phyloP scores from a whole-genome alignment of 768 basidiomycete genomes.

The Infundibulicybe gibba region DNA sequence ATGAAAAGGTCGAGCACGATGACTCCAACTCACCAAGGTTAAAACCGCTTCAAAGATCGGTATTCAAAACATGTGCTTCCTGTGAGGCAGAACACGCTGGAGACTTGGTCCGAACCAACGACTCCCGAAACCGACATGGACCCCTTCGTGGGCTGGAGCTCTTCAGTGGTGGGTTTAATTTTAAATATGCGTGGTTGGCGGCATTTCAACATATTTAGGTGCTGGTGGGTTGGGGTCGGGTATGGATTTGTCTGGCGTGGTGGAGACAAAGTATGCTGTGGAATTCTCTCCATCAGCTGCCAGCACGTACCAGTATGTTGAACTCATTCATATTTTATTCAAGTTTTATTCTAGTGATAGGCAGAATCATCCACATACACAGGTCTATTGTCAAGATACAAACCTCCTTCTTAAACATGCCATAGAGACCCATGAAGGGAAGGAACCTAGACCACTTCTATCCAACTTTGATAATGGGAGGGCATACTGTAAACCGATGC shows the following conservation, averaged over 20 bases:
- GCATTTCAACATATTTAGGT: constrained; percentile 32
- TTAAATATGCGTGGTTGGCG: not conserved
- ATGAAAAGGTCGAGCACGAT: constrained; percentile 20
- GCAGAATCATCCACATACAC: constrained; percentile 54
- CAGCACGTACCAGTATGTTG: constrained; percentile 53
- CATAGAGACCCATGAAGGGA: constrained; percentile 41
- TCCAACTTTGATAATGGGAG: constrained; percentile 33
- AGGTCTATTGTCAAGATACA: constrained; percentile 63
- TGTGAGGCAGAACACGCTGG: too few species aligned
- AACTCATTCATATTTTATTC: not conserved
- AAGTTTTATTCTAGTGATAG: constrained; percentile 27
- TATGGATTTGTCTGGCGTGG: constrained; percentile 54
- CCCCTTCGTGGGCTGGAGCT: constrained; percentile 61
- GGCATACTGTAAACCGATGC: constrained; percentile 40
- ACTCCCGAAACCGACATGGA: constrained; percentile 17
- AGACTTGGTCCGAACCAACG: too few species aligned
- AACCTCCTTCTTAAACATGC: constrained; percentile 59
- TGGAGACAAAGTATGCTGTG: constrained; percentile 66
- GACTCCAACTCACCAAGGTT: too few species aligned
- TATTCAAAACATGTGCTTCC: too few species aligned
- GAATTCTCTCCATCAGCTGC: constrained; percentile 66
- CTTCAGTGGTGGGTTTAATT: constrained; percentile 51
- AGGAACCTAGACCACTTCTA: constrained; percentile 32
- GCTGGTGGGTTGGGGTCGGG: constrained; percentile 76
- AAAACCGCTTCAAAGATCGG: too few species aligned